Evolutionary conservation across 2,329 filamentous ascomycete genomes (phyloP).

Genomic region (Aspergillus thermomutatus): DNA sequence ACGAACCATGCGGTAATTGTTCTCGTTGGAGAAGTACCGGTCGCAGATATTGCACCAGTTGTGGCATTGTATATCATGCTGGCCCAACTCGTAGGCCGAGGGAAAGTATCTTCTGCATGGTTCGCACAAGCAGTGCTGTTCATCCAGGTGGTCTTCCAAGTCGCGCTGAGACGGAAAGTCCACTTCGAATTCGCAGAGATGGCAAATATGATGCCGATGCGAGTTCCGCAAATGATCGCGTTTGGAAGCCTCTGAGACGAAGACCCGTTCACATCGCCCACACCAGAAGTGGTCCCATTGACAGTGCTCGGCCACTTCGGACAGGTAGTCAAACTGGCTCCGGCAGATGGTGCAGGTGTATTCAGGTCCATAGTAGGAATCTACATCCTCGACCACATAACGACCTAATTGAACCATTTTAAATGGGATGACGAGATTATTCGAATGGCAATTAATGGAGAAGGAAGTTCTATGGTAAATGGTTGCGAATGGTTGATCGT

Average conservation of each 20-base stretch:
- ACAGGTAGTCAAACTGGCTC: not conserved
- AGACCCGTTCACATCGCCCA: conserved; percentile 6
- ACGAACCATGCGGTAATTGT: not conserved
- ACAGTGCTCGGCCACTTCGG: not conserved
- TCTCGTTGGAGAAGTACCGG: not conserved
- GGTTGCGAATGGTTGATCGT: no score
- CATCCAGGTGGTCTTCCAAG: not conserved
- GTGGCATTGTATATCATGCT: not conserved
- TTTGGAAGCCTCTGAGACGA: not conserved
- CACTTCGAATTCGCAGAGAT: conserved; percentile 1
- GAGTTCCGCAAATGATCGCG: conserved; percentile 3
- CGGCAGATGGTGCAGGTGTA: conserved; percentile 15
- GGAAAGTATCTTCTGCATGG: not conserved
- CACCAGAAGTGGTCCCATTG: conserved; percentile 7
- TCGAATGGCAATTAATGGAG: not conserved
- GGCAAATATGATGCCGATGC: conserved; percentile 6
- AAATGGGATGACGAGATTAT: not conserved
- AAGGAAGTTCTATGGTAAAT: no score
- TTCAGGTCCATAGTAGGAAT: not conserved
- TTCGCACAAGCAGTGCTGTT: not conserved
- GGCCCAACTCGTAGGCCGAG: not conserved
- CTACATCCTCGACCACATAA: not conserved
- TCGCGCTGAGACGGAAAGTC: conserved; percentile 4
- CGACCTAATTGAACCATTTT: not conserved
- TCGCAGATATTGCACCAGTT: not conserved